phyloP scores from a whole-genome alignment of 2,329 filamentous ascomycete species.

The Fusarium albidum region DNA sequence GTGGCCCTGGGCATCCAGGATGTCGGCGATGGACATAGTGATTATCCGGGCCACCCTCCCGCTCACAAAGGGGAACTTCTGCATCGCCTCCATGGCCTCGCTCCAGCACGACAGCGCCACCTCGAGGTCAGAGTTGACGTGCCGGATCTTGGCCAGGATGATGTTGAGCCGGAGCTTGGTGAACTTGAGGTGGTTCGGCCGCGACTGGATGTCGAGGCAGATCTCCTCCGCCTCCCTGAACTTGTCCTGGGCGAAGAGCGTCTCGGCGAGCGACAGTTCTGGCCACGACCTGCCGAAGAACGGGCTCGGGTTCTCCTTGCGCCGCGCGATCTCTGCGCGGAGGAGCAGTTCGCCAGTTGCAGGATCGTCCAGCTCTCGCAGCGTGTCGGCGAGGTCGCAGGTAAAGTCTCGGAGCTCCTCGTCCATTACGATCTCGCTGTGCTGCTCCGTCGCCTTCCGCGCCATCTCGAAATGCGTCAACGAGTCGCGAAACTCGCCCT shows the following conservation, averaged over 20 bases:
- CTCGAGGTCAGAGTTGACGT: conserved; percentile 27
- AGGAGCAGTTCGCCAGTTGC: conserved; percentile 22
- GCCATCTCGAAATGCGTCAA: conserved; percentile 20
- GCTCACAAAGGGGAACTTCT: conserved; percentile 30
- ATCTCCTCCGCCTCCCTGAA: conserved; percentile 26
- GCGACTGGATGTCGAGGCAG: conserved; percentile 21
- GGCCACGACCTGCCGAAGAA: conserved; percentile 29
- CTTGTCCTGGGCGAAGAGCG: conserved; percentile 30
- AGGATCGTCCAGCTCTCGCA: conserved; percentile 31
- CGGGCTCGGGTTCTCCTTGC: conserved; percentile 12
- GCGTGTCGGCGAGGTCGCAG: conserved; percentile 33
- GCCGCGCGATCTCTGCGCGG: conserved; percentile 24
- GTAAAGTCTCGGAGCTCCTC: conserved; percentile 32
- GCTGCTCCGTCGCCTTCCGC: conserved; percentile 9
- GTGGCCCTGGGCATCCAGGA: conserved; percentile 32
- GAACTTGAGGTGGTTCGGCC: conserved; percentile 31
- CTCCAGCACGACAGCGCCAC: conserved; percentile 30
- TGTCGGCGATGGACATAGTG: conserved; percentile 30
- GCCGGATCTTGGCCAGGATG: conserved; percentile 30
- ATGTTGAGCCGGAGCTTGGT: conserved; percentile 29
- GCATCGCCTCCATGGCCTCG: conserved; percentile 31
- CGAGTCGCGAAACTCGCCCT: conserved; percentile 26
- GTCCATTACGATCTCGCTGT: conserved; percentile 24
- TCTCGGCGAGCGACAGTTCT: conserved; percentile 30
- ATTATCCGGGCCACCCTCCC: conserved; percentile 30